Base-by-base conservation (phyloP, 202 grass and related monocot species). In the Carex sylvatica region DNA sequence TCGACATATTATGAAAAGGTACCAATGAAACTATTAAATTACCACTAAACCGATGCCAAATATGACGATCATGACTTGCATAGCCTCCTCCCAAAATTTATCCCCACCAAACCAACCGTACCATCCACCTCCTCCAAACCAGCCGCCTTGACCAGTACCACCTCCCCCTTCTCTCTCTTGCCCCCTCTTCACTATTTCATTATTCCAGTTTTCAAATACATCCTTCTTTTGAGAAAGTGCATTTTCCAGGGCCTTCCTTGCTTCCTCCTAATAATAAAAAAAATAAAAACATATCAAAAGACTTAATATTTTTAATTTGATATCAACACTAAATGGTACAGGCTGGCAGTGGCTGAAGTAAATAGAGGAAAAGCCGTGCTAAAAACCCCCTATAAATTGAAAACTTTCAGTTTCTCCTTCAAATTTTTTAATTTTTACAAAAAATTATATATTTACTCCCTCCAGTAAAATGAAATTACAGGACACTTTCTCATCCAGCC, bases 31-130 rank as follows among this genome's bases (percentile, higher is more conserved):
- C 56, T 56, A 3, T 12, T 18, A 15, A 22, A 68, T 89, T 87
- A 97, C 94, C 77, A 35, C 70, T 0, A 80, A 62, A 13, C 89
- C 31, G 26, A 97, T 90, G 84, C 88, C 94, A 23, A 97, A n/a
- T 81, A 97, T 89, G 11, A 88, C 88, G 8, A 90, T 73, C 82
- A 90, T 71, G 19, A 68, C 89, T 84, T 92, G 91, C 67, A 89
- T 87, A 31, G 72, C 89, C 61, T 90, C 88, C 42, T 94, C 83
- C 94, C 94, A 94, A 80, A 97, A 94, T 49, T 77, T 23, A 36
- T 92, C 89, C 10, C 79, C 82, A 20, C 46, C 85, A 71, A 93
- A 87, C 94, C 86, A 88, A 38, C 94, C 87, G 26, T 91, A 91
- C 94, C 94, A 93, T 33, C 91, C 69, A 20, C 86, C 86, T 3